Conservation (phyloP, 2,329 filamentous ascomycete genomes). For the Hypoxylon sp. region DNA sequence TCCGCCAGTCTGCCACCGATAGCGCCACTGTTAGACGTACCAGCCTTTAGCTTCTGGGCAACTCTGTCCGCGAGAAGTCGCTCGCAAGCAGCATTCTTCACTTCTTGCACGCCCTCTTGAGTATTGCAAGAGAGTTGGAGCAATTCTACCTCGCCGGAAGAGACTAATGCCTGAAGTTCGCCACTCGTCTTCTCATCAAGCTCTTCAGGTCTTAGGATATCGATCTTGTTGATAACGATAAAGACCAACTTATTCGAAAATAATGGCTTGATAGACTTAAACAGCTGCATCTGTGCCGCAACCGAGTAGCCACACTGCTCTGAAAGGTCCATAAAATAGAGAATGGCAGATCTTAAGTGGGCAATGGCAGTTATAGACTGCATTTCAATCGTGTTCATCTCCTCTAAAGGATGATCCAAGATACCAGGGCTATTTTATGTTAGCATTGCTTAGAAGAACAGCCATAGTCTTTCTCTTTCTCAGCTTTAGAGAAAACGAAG, state of each 20-base stretch:
- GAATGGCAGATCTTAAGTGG: slow-evolving; percentile 92
- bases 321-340: slow-evolving; percentile 97
- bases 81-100: slow-evolving; percentile 96
- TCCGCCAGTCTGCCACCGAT: slow-evolving; percentile 88
- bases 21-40: slow-evolving; percentile 81
- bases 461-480: neutral
- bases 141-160: slow-evolving; percentile 91
- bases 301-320: slow-evolving; percentile 82
- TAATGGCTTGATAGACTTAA: slow-evolving; percentile 95
- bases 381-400: slow-evolving; percentile 99
- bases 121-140: slow-evolving; percentile 96
- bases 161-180: slow-evolving; percentile 83
- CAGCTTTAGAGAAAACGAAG: neutral
- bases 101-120: slow-evolving; percentile 91
- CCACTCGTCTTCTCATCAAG: slow-evolving; percentile 83
- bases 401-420: slow-evolving; percentile 94
- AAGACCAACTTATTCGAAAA: slow-evolving; percentile 99
- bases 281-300: slow-evolving; percentile 91
- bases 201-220: slow-evolving; percentile 89
- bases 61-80: slow-evolving; percentile 93
- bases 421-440: slow-evolving; percentile 72
- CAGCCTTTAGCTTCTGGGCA: slow-evolving; percentile 95
- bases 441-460: slow-evolving; percentile 16
- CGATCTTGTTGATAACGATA: slow-evolving; percentile 98
- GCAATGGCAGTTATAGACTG: slow-evolving; percentile 98